phyloP scores from a whole-genome alignment of 108 stramenopile species.

The Fistulifera pelliculosa region DNA sequence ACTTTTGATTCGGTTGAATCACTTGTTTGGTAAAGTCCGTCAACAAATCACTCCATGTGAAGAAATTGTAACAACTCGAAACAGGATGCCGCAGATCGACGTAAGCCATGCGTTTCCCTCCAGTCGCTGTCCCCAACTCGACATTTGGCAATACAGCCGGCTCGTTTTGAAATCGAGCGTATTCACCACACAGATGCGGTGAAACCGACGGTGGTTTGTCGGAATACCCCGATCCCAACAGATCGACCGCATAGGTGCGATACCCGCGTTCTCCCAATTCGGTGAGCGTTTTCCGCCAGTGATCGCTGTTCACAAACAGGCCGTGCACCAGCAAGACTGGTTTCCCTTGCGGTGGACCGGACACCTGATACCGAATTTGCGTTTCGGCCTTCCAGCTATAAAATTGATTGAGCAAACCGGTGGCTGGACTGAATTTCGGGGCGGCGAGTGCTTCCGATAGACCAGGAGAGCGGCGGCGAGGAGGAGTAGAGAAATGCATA shows the following conservation, averaged over 20 bases:
- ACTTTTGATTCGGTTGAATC: constrained; percentile 30
- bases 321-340: constrained; percentile 70
- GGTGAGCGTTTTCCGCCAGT: constrained; percentile 66
- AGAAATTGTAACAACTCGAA: constrained; percentile 79
- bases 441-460: constrained; percentile 16
- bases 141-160: constrained; percentile 29
- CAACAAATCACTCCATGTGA: constrained; percentile 82
- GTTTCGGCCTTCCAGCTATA: constrained; percentile 56
- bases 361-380: constrained; percentile 65
- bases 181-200: constrained; percentile 47
- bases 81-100: constrained; percentile 68
- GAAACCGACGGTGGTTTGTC: constrained; percentile 67
- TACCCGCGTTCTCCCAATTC: constrained; percentile 46
- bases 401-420: constrained; percentile 52
- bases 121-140: constrained; percentile 49
- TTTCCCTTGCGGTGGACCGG: constrained; percentile 40
- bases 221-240: constrained; percentile 85
- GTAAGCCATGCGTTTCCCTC: constrained; percentile 27
- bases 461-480: too few species aligned
- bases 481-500: too few species aligned
- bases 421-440: constrained; percentile 58
- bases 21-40: constrained; percentile 62
- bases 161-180: constrained; percentile 39
- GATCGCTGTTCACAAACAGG: constrained; percentile 78
- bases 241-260: constrained; percentile 76